A percentile compares a stretch with the other conserved stretches of the same genome.
Evolutionary conservation across 2,329 filamentous ascomycete species (phyloP).

Genomic region (Colletotrichum filicis): DNA sequence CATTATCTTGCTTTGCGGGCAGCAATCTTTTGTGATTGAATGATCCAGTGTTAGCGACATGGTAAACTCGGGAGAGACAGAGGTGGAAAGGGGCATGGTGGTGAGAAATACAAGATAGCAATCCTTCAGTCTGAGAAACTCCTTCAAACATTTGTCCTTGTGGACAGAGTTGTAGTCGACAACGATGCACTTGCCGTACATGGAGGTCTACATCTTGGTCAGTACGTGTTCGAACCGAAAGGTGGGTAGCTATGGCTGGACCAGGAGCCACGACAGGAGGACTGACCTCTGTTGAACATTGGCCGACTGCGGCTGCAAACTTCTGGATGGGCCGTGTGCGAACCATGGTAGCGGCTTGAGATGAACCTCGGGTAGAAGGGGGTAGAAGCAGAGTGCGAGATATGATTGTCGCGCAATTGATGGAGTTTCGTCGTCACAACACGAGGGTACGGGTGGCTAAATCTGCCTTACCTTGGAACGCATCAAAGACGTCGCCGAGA

Average conservation of each 20-base stretch:
- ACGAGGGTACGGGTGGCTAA: not conserved
- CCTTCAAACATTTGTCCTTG: slow-evolving; percentile 88
- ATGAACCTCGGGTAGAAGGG: not conserved
- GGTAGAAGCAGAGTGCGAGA: not conserved
- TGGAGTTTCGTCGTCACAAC: not conserved
- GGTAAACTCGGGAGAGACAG: not conserved
- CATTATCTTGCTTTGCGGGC: slow-evolving; percentile 22
- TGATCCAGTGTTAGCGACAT: not conserved
- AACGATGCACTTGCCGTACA: slow-evolving; percentile 92
- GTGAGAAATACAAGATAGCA: slow-evolving; percentile 80
- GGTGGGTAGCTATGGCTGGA: not conserved
- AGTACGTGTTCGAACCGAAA: not conserved
- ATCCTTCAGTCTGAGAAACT: slow-evolving; percentile 87
- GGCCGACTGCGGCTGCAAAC: slow-evolving; percentile 63
- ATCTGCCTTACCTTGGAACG: not conserved
- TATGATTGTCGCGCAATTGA: not conserved
- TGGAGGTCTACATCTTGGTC: slow-evolving; percentile 70
- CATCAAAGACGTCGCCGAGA: no score
- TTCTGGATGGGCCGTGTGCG: slow-evolving; percentile 62
- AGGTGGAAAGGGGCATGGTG: not conserved
- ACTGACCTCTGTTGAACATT: slow-evolving; percentile 66
- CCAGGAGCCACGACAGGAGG: not conserved
- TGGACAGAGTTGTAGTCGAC: slow-evolving; percentile 89
- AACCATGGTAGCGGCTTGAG: slow-evolving; percentile 37
- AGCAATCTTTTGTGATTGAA: slow-evolving; percentile 22